Percentiles rank a stretch among this genome's conserved stretches.
Evolutionary conservation across 2,329 filamentous ascomycete species (phyloP).

Genomic region (Mycosphaerelloides madeirae): DNA sequence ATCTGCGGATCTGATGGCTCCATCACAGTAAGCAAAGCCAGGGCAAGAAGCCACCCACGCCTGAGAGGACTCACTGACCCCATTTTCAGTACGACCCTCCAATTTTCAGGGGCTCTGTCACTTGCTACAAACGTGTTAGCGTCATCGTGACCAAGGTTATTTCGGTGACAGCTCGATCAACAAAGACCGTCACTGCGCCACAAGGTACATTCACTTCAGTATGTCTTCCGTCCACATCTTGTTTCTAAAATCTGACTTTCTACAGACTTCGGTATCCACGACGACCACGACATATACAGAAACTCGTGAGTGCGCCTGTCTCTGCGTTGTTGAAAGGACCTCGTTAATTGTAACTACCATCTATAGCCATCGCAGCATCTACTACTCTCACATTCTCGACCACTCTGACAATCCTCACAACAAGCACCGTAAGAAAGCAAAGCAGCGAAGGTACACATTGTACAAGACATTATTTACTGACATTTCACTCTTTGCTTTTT

Average conservation of each 20-base stretch:
- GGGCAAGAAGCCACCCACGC: no score
- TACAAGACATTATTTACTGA: no score
- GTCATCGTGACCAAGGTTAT: slow-evolving; percentile 12
- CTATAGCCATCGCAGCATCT: slow-evolving; percentile 7
- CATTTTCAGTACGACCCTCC: slow-evolving; percentile 13
- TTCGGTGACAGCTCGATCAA: slow-evolving; percentile 5
- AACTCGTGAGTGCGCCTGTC: neutral
- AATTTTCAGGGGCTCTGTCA: slow-evolving; percentile 11
- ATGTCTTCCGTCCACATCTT: no score
- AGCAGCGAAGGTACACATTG: no score
- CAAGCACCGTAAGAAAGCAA: slow-evolving; percentile 3
- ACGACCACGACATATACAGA: slow-evolving; percentile 7
- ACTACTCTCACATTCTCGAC: slow-evolving; percentile 8
- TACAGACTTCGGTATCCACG: slow-evolving; percentile 8
- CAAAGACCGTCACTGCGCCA: slow-evolving; percentile 10
- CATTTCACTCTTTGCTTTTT: no score
- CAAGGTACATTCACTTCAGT: slow-evolving; percentile 7
- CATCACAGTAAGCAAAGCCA: no score
- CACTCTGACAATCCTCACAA: slow-evolving; percentile 10
- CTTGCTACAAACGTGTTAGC: slow-evolving; percentile 9
- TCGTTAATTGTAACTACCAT: no score
- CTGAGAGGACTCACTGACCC: no score
- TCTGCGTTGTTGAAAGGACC: no score
- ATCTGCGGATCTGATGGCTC: slow-evolving; percentile 10
- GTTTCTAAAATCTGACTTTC: no score